A percentile compares a stretch with the other conserved stretches of the same genome.
Conservation (phyloP, 1,284 basidiomycete species). For the Ustilago cynodontis region DNA sequence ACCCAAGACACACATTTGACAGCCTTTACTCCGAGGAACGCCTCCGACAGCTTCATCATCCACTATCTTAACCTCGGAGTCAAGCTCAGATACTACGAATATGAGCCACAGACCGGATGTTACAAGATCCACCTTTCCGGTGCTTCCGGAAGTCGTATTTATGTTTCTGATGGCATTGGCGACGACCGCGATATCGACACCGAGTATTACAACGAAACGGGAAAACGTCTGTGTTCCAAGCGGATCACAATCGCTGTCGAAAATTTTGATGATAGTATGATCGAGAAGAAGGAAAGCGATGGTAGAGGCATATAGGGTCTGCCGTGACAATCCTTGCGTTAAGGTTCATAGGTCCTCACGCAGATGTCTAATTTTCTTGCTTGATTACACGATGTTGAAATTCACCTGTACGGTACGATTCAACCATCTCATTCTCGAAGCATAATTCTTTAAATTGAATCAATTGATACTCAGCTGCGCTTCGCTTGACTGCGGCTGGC, state of each 20-base stretch:
- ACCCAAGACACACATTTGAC: not conserved
- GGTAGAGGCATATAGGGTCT: not conserved
- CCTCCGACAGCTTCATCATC: conserved; percentile 8
- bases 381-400: too few species aligned
- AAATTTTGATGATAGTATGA: not conserved
- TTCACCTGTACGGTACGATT: not conserved
- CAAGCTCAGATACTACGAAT: conserved; percentile 14
- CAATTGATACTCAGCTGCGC: not conserved
- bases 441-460: too few species aligned
- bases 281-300: not conserved
- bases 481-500: not conserved
- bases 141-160: not conserved
- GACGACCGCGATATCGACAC: conserved; percentile 24
- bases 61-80: not conserved
- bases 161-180: not conserved
- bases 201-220: not conserved
- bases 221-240: conserved; percentile 22
- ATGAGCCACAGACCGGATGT: conserved; percentile 20
- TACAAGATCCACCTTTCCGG: conserved; percentile 20
- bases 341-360: not conserved
- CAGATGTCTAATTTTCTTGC: too few species aligned
- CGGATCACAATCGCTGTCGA: not conserved
- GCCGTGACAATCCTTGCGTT: not conserved
- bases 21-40: conserved; percentile 17
- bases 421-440: not conserved